phyloP scores from a whole-genome alignment of 1,284 basidiomycete genomes.

The Calocybe gambosa region DNA sequence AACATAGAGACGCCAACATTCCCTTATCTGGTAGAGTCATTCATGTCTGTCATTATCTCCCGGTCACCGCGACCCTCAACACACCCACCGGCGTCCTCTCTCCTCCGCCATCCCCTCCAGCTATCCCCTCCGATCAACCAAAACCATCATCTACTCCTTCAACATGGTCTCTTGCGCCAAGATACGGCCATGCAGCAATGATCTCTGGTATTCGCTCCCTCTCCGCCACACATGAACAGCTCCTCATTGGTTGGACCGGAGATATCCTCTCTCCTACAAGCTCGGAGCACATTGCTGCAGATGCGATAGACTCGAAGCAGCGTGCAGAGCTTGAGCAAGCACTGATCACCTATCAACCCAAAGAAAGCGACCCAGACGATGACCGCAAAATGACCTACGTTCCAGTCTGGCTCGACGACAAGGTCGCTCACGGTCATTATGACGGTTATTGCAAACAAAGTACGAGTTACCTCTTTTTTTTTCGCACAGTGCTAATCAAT shows the following conservation, averaged over 20 bases:
- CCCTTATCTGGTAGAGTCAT: constrained; percentile 80
- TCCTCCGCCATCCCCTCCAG: constrained; percentile 65
- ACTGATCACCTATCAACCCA: constrained; percentile 50
- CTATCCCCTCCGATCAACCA: constrained; percentile 35
- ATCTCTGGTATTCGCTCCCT: constrained; percentile 89
- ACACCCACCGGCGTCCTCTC: constrained; percentile 47
- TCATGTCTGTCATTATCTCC: constrained; percentile 82
- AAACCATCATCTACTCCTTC: constrained; percentile 15
- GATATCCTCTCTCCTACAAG: constrained; percentile 57
- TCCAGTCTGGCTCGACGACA: constrained; percentile 90
- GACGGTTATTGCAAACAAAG: constrained; percentile 98
- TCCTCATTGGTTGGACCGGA: constrained; percentile 93
- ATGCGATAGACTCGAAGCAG: constrained; percentile 53
- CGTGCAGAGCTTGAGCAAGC: constrained; percentile 56
- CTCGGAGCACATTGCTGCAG: constrained; percentile 41
- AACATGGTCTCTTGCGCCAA: constrained; percentile 74
- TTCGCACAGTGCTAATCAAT: no score
- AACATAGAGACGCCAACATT: constrained; percentile 63
- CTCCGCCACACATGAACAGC: constrained; percentile 78
- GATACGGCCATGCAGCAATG: constrained; percentile 94
- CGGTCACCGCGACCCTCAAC: constrained; percentile 56
- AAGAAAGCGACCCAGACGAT: constrained; percentile 54
- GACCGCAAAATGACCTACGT: constrained; percentile 60
- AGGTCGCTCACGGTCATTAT: constrained; percentile 89
- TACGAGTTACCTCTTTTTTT: no score